Conservation (phyloP, 2,329 filamentous ascomycete species). For the Ophiocordyceps sinensis region DNA sequence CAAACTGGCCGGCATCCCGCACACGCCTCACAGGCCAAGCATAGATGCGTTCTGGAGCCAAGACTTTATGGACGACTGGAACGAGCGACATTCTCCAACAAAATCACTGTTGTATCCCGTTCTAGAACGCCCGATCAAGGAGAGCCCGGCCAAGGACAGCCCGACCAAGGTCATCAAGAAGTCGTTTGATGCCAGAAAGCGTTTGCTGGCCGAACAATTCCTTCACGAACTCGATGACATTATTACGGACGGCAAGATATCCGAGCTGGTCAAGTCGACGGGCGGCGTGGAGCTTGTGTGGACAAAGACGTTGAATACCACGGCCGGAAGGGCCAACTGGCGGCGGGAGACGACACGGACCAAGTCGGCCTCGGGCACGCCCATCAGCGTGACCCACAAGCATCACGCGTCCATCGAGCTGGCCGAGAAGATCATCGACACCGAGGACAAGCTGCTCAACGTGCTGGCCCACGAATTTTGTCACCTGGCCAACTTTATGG, state of each 20-base stretch:
- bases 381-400: constrained; percentile 18
- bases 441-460: constrained; percentile 65
- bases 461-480: constrained; percentile 96
- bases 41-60: constrained; percentile 47
- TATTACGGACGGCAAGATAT: constrained; percentile 47
- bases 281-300: constrained; percentile 60
- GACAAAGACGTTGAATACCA: constrained; percentile 67
- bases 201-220: constrained; percentile 48
- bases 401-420: constrained; percentile 74
- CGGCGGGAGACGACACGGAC: constrained; percentile 40
- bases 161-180: constrained; percentile 31
- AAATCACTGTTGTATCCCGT: constrained; percentile 17
- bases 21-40: constrained; percentile 36
- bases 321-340: constrained; percentile 65
- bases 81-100: constrained; percentile 43
- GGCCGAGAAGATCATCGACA: constrained; percentile 74
- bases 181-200: constrained; percentile 47
- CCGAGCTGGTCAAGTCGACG: constrained; percentile 41
- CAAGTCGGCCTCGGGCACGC: constrained; percentile 10
- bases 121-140: constrained; percentile 6
- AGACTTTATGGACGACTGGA: constrained; percentile 46
- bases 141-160: constrained; percentile 11
- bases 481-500: constrained; percentile 84
- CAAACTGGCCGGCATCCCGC: constrained; percentile 28
- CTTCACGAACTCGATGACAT: constrained; percentile 51